Base-by-base conservation (phyloP, 148 eudicot species). In the Fagopyrum tataricum region DNA sequence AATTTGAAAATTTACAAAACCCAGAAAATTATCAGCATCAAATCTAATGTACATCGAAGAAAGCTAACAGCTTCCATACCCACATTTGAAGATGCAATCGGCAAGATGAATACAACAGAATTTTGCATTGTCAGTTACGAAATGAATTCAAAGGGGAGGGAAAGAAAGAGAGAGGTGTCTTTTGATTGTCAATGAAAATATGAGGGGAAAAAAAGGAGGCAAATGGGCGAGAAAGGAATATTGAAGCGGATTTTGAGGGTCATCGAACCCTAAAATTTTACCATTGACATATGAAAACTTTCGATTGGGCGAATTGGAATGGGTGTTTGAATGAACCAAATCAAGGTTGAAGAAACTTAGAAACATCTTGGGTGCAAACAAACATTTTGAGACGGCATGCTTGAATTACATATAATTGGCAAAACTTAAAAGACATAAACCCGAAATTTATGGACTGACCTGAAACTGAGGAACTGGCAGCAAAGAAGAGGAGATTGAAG, bases 381-480 rank as follows among this genome's bases (percentile, higher is more conserved):
- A 31, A 31, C 37, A 31, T 31, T 31, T 10, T 46, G 48, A 44
- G 2, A 44, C 7, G 9, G 13, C 49, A 46, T 10, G 10, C n/a
- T 53, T 5, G 23, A 52, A n/a, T 52, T 15, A n/a, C 8, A 21
- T 4, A 15, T 15, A 15, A n/a, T 52, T 17, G n/a, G 18, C 7
- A 52, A 15, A 3, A 17, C 37, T 2, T 31, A 31, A 31, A 31
- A 17, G 37, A 7, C 31, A 7, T 5, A 23, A 59, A 4, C 39
- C 6, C 37, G 23, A 68, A 44, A 44, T 44, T 37, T 31, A 3
- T 31, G 72, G 10, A 18, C 68, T 51, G 7, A 89, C 98, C 98
- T 95, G 96, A 91, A 88, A 68, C 91, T 95, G 79, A 95, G 97
- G 82, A 95, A 90, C 80, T 95, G 98, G 48, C 98, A 74, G 79